These are phyloP conservation scores for Eucalyptus erythrocorys DNA, from an alignment of 345 rosid species.

Conservation along the genomic window DNA sequence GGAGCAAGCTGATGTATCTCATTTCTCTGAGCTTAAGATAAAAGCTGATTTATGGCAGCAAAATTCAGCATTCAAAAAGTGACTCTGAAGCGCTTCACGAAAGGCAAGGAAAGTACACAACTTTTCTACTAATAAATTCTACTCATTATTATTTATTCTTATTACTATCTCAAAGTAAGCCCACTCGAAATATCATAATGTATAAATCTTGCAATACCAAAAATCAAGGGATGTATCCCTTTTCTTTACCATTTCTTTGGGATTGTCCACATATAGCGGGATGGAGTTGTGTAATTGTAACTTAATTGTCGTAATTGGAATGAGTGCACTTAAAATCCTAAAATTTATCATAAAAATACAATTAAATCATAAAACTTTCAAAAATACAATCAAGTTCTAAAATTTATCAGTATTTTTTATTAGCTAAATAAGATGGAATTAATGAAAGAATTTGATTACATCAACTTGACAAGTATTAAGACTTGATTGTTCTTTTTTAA, in stretches of 20 bases:
- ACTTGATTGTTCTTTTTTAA: rapidly evolving
- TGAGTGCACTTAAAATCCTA: too few species aligned
- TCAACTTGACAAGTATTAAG: too few species aligned
- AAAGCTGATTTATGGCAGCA: background rate
- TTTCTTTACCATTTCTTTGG: background rate
- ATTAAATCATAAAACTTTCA: too few species aligned
- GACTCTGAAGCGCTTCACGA: background rate
- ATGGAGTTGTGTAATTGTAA: background rate
- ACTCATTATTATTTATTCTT: background rate
- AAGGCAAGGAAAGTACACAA: background rate
- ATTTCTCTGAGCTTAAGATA: background rate
- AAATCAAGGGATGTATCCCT: background rate
- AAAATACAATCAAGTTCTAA: rapidly evolving
- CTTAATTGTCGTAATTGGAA: too few species aligned
- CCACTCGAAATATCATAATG: background rate
- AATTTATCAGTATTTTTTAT: too few species aligned
- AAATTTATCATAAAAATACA: too few species aligned
- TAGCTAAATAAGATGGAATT: too few species aligned
- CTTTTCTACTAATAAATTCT: background rate
- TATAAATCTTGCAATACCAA: background rate
- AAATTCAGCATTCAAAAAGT: background rate
- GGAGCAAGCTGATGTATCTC: background rate
- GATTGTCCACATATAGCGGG: background rate
- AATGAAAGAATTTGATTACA: too few species aligned
- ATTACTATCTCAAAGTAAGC: background rate